Percentiles rank a stretch among this genome's conserved stretches.
Conservation (phyloP, 148 eudicot species). For the Hydrangea macrophylla region DNA sequence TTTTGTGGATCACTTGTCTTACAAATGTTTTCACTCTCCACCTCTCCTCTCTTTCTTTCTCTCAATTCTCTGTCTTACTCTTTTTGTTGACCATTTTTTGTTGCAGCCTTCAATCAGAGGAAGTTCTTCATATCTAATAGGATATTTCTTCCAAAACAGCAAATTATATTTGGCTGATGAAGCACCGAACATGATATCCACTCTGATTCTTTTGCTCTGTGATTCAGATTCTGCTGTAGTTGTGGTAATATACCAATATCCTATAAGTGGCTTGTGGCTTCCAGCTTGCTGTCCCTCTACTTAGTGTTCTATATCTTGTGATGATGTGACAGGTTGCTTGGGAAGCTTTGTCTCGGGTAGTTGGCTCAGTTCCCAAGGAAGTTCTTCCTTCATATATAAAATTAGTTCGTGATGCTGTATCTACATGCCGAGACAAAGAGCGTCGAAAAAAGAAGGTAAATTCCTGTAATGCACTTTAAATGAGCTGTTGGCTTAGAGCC, state of each 20-base stretch:
- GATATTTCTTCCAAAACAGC: slow-evolving; percentile 88
- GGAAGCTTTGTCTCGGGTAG: slow-evolving; percentile 89
- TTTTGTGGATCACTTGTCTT: slow-evolving; percentile 5
- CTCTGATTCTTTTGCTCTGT: slow-evolving; percentile 83
- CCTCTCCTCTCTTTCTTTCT: not conserved
- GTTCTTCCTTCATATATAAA: slow-evolving; percentile 89
- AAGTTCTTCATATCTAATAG: slow-evolving; percentile 80
- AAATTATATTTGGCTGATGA: slow-evolving; percentile 86
- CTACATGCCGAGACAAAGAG: slow-evolving; percentile 90
- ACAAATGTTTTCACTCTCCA: not conserved
- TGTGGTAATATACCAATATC: slow-evolving; percentile 54
- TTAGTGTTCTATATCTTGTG: slow-evolving; percentile 20
- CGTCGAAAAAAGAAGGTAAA: slow-evolving; percentile 83
- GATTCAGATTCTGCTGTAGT: slow-evolving; percentile 80
- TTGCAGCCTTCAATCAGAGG: slow-evolving; percentile 73
- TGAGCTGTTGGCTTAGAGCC: no score
- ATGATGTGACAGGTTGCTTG: slow-evolving; percentile 63
- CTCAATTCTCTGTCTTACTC: not conserved
- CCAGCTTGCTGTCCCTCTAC: slow-evolving; percentile 3
- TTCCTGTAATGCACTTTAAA: not conserved
- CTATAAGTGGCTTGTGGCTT: slow-evolving; percentile 4
- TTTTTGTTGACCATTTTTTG: slow-evolving; percentile 4
- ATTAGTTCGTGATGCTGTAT: slow-evolving; percentile 93
- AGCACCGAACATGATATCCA: slow-evolving; percentile 84
- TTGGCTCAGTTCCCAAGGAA: slow-evolving; percentile 83